Conservation (phyloP, 2,329 filamentous ascomycete species). For the Blastomyces silverae region DNA sequence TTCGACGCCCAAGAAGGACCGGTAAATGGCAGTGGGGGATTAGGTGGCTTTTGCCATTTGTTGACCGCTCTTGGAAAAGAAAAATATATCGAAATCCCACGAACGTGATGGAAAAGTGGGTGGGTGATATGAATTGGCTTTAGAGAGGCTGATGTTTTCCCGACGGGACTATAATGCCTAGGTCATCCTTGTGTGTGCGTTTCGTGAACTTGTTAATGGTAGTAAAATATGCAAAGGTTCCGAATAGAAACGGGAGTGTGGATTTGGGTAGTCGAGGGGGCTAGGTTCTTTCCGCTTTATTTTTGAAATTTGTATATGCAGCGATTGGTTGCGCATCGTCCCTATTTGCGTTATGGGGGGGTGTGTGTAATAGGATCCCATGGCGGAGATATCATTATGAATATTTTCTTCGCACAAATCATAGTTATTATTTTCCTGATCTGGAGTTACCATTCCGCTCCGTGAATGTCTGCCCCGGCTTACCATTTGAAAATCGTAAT, state of each 20-base stretch:
- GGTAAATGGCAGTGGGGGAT: conserved; percentile 33
- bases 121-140: not conserved
- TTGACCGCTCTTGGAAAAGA: not conserved
- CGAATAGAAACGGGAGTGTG: not conserved
- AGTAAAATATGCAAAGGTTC: not conserved
- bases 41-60: not conserved
- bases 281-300: not conserved
- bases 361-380: not conserved
- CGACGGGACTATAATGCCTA: not conserved
- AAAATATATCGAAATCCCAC: not conserved
- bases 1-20: conserved; percentile 49
- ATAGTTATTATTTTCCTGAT: not conserved
- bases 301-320: not conserved
- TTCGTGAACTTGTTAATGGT: not conserved
- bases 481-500: not conserved
- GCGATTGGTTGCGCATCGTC: not conserved
- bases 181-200: not conserved
- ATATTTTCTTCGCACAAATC: not conserved
- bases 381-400: not conserved
- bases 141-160: not conserved
- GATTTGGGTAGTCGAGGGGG: not conserved
- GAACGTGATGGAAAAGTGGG: not conserved
- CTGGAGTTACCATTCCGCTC: not conserved
- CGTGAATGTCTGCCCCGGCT: not conserved
- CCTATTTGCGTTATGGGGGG: no score